Evolutionary conservation across 202 grass and related monocot species (phyloP), one percentile per base, ranked within the genome.

Genomic region (Eragrostis tef): DNA sequence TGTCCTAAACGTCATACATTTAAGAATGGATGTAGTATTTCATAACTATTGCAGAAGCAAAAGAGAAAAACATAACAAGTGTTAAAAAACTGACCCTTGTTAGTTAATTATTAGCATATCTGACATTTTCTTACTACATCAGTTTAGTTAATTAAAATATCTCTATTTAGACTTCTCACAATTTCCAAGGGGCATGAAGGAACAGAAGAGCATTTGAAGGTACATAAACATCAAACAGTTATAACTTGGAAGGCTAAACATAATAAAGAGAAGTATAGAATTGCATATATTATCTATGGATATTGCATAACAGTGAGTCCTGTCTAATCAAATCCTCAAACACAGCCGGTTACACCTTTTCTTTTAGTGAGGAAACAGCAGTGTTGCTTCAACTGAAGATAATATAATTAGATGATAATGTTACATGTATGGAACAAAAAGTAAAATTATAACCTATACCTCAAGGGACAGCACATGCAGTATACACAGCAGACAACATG

Each of bases 401-500:
- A n/a, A n/a, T n/a, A n/a, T n/a, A n/a, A n/a, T n/a, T n/a, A n/a
- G n/a, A n/a, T n/a, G n/a, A n/a, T n/a, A n/a, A n/a, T n/a, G n/a
- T n/a, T n/a, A n/a, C n/a, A n/a, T n/a, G n/a, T n/a, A n/a, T n/a
- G n/a, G n/a, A n/a, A n/a, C n/a, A n/a, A n/a, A n/a, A n/a, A n/a
- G n/a, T n/a, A n/a, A n/a, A n/a, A n/a, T n/a, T n/a, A n/a, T n/a
- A n/a, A n/a, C n/a, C n/a, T n/a, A n/a, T n/a, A n/a, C n/a, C n/a
- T n/a, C n/a, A n/a, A n/a, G n/a, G 42, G 27, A 36, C 21, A 6
- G 9, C 44, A 57, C 4, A 39, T 75, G 25, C 53, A 71, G 17
- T 50, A 61, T 13, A 70, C 6, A 54, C 10, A 76, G n/a, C 12
- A 43, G 21, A 11, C n/a, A 87, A 66, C 44, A 78, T 64, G 48